Evolutionary conservation across 2,329 filamentous ascomycete genomes (phyloP), one percentile per base, ranked within the genome.

Genomic region (Hypoxylon sp.): DNA sequence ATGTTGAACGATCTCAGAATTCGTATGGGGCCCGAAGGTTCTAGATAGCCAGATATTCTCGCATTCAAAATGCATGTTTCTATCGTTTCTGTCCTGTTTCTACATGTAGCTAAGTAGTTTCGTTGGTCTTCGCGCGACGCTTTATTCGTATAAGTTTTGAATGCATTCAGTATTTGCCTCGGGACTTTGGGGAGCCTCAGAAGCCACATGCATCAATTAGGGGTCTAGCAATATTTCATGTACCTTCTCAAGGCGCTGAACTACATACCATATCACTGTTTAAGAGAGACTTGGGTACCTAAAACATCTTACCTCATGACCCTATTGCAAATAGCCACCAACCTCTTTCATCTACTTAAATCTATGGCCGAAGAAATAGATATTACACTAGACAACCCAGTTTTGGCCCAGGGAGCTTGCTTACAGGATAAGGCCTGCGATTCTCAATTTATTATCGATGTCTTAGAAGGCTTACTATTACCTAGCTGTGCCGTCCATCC

Each of bases 401-500:
- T 19, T 44, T 44, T 44, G 17, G 35, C 8, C 39, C 39, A 17
- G 19, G 17, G 17, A 11, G 9, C 17, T 44, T 44, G 39, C 39
- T 44, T 44, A 9, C 8, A 3, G 8, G 39, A 11, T 44, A n/a
- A 19, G 8, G 2, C 6, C n/a, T 42, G 3, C 6, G 22, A 22
- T 22, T 11, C 8, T 44, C 39, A 9, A 44, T 44, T 42, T 44
- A 37, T 22, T 17, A 24, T 5, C 11, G 17, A 3, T n/a, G 31
- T 37, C 31, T 19, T 53, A 22, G 17, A 31, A 37, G 35, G 17
- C 50, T 39, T 53, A 53, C 50, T 53, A 39, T n/a, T 24, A 22
- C 19, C 19, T 31, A 53, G 8, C 17, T 24, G 19, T 9, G 26
- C 47, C 47, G n/a, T 3, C 9, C 8, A 4, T 3, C 9, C 8